Conservation (phyloP, 805 yeast genomes). For the Saccharomycopsis amapae region DNA sequence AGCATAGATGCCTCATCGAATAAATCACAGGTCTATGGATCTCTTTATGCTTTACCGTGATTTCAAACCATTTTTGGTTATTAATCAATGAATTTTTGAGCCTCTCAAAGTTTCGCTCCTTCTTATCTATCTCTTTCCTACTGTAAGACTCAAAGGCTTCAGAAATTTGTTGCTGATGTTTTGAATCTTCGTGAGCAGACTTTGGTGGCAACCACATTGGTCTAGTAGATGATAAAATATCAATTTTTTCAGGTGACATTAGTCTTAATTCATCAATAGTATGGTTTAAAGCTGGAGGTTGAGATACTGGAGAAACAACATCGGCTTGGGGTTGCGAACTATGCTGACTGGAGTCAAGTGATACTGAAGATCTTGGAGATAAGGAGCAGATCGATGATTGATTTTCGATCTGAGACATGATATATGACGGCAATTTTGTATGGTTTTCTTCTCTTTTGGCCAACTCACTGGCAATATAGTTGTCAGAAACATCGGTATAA, state of each 20-base stretch:
- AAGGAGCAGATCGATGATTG: slow-evolving; percentile 14
- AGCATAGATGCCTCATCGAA: slow-evolving; percentile 19
- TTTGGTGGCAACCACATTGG: slow-evolving; percentile 73
- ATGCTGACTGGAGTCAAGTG: slow-evolving; percentile 2
- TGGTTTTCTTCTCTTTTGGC: slow-evolving; percentile 19
- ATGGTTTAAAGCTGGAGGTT: neutral
- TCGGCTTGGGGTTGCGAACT: neutral
- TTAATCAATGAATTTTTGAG: slow-evolving; percentile 13
- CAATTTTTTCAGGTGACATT: slow-evolving; percentile 54
- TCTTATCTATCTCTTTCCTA: slow-evolving; percentile 17
- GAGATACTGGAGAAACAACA: slow-evolving; percentile 4
- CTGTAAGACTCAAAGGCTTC: slow-evolving; percentile 23
- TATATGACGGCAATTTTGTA: slow-evolving; percentile 17
- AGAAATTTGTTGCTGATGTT: slow-evolving; percentile 51
- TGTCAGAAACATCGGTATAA: slow-evolving; percentile 18
- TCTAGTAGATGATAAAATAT: slow-evolving; percentile 49
- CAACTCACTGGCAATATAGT: slow-evolving; percentile 15
- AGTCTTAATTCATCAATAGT: slow-evolving; percentile 49
- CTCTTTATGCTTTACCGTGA: slow-evolving; percentile 20
- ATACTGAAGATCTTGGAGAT: slow-evolving; percentile 6
- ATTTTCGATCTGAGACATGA: slow-evolving; percentile 18
- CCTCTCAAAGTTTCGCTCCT: slow-evolving; percentile 16
- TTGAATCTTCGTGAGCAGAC: slow-evolving; percentile 39
- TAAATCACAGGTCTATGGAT: slow-evolving; percentile 18
- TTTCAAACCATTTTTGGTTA: slow-evolving; percentile 22